Base-by-base conservation (phyloP, 1,139 yeast genomes). In the Arxiozyma bovina region DNA sequence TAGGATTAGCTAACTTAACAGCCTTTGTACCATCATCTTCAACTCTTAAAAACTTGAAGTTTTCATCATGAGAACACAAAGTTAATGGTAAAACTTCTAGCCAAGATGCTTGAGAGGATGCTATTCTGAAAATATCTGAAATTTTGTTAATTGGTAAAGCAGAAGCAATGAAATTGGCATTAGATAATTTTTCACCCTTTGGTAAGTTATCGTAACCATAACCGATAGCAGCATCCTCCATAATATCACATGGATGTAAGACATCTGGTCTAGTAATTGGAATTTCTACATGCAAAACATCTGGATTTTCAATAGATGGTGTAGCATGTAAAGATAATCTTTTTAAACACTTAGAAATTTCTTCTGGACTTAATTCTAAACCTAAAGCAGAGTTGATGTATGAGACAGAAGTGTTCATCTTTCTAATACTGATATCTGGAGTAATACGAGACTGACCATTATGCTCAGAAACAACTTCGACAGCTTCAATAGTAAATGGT, bases 201-300 rank as follows among this genome's bases (percentile, higher is more conserved):
- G 79, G 79, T 68, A 94, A 79, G 70, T 88, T 89, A 74, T 91
- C 87, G 77, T 85, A 94, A 57, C 99, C 99, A 70, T 90, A 94
- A 42, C 90, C 96, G 69, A 94, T 86, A 53, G 97, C 99, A 50
- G 91, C 96, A 72, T 94, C 99, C 73, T 94, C 99, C 96, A 94
- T 87, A 63, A 94, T 86, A 73, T 94, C 99, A 78, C 99, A 93
- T 72, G 90, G 96, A 73, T 94, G 99, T 67, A 94, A 79, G 59
- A 94, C 81, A 72, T 94, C 99, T 11, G 98, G 84, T 75, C 99
- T 85, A 49, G 99, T 93, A 64, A 89, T 84, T 61, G 99, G 99
- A 58, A 93, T 81, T 49, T 74, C 70, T 54, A 93, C 96, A 55
- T 85, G 83, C 55, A 91, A 68, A 45, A 80, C 61, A 60, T 82